phyloP scores from a whole-genome alignment of 768 basidiomycete species.

The Mrakia gelida region DNA sequence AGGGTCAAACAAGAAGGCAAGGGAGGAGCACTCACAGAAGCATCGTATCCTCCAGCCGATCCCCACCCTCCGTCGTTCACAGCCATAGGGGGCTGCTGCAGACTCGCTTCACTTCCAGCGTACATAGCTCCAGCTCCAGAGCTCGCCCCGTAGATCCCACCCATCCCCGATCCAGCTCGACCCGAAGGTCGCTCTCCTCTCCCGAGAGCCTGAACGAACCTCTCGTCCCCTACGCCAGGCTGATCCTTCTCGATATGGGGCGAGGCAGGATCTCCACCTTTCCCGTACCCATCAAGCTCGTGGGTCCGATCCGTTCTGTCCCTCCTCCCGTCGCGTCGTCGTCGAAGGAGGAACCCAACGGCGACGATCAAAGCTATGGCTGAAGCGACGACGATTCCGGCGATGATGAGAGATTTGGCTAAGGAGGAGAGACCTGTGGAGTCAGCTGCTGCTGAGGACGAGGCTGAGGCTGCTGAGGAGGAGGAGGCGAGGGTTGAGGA shows the following conservation, averaged over 20 bases:
- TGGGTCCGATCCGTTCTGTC: neutral
- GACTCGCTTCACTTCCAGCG: conserved; percentile 24
- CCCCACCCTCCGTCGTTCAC: conserved; percentile 5
- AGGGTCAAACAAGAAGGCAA: no score
- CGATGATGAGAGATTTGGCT: conserved; percentile 21
- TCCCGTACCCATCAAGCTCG: conserved; percentile 18
- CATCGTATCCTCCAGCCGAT: neutral
- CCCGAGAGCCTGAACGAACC: conserved; percentile 25
- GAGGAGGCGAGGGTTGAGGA: conserved; percentile 7
- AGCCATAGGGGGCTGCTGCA: conserved; percentile 21
- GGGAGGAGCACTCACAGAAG: neutral
- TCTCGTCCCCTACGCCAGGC: conserved; percentile 12
- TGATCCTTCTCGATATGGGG: neutral
- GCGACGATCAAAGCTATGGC: conserved; percentile 13
- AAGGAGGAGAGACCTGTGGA: conserved; percentile 13
- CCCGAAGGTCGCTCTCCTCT: conserved; percentile 13
- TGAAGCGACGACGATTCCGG: conserved; percentile 13
- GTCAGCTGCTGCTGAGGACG: neutral
- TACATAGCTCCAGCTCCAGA: conserved; percentile 19
- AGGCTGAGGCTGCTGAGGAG: conserved; percentile 16
- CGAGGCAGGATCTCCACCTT: neutral
- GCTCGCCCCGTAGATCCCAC: conserved; percentile 6
- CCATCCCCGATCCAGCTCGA: neutral
- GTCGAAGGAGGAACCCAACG: conserved; percentile 25
- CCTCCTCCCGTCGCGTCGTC: conserved; percentile 19